Evolutionary conservation across 768 basidiomycete species (phyloP).

Genomic region (Strobilomyces dryophilus): DNA sequence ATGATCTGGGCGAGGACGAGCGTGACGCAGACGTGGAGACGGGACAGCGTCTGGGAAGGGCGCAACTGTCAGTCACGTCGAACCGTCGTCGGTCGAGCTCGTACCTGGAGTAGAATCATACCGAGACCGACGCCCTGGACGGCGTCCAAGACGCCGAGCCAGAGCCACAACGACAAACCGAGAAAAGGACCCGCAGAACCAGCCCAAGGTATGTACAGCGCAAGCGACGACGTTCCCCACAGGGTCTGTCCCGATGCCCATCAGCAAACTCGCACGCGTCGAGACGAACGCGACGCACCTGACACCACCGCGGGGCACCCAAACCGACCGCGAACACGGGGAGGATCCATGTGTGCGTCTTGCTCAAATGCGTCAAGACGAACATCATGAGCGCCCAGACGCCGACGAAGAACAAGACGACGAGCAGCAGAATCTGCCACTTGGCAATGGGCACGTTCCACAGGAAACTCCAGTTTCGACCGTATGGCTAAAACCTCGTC

Average conservation of each 20-base stretch:
- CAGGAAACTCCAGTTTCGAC: slow-evolving; percentile 92
- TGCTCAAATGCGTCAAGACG: slow-evolving; percentile 80
- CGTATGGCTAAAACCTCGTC: slow-evolving; percentile 59
- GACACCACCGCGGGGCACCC: slow-evolving; percentile 93
- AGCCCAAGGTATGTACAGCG: slow-evolving; percentile 92
- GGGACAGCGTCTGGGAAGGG: slow-evolving; percentile 64
- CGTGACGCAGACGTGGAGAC: slow-evolving; percentile 91
- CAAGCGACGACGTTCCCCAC: slow-evolving; percentile 94
- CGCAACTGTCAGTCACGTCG: not conserved
- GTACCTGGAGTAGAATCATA: slow-evolving; percentile 76
- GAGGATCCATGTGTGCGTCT: slow-evolving; percentile 92
- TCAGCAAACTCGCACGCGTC: not conserved
- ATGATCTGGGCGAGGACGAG: slow-evolving; percentile 88
- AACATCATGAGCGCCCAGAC: slow-evolving; percentile 77
- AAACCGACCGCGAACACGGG: slow-evolving; percentile 95
- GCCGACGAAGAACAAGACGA: slow-evolving; percentile 80
- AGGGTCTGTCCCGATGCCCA: slow-evolving; percentile 52
- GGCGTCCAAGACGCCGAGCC: slow-evolving; percentile 93
- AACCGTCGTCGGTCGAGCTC: not conserved
- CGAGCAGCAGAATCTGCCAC: slow-evolving; percentile 78
- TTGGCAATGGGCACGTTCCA: slow-evolving; percentile 82
- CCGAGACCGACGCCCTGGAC: slow-evolving; percentile 93
- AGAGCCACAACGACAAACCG: slow-evolving; percentile 87
- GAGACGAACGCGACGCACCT: slow-evolving; percentile 40
- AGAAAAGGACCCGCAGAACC: slow-evolving; percentile 83